phyloP scores from a whole-genome alignment of 2,329 filamentous ascomycete genomes.

The Xylariomycetidae sp. region DNA sequence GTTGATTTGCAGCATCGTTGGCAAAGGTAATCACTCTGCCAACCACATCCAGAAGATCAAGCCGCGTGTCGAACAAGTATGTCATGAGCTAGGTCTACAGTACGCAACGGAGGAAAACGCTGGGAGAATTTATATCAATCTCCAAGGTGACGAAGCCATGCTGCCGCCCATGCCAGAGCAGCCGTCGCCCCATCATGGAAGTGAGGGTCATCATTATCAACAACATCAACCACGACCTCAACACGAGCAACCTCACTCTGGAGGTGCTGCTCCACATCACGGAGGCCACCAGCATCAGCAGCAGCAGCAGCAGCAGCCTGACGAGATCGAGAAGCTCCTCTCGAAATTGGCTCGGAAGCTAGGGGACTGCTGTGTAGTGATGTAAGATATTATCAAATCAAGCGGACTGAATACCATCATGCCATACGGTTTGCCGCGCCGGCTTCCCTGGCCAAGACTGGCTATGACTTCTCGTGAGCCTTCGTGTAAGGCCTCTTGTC shows the following conservation, averaged over 20 bases:
- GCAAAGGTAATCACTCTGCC: slow-evolving; percentile 83
- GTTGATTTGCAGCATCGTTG: slow-evolving; percentile 70
- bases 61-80: slow-evolving; percentile 86
- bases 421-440: too few relatives aligned
- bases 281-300: slow-evolving; percentile 37
- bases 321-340: slow-evolving; percentile 57
- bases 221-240: too few relatives aligned
- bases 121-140: slow-evolving; percentile 82
- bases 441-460: too few relatives aligned
- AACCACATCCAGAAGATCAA: slow-evolving; percentile 90
- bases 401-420: too few relatives aligned
- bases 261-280: too few relatives aligned
- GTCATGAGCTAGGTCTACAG: slow-evolving; percentile 74
- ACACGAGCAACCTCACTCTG: too few relatives aligned
- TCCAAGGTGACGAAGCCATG: slow-evolving; percentile 65
- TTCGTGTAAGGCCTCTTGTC: too few relatives aligned
- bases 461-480: too few relatives aligned
- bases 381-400: too few relatives aligned
- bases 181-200: slow-evolving; percentile 30
- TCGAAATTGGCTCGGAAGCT: slow-evolving; percentile 59
- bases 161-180: slow-evolving; percentile 44
- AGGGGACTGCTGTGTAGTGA: slow-evolving; percentile 68
- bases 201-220: slow-evolving; percentile 28
- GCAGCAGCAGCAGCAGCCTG: slow-evolving; percentile 45
- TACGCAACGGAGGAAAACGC: slow-evolving; percentile 83